phyloP scores from a whole-genome alignment of 139 green algal genomes.

The Chlamydomonas schloesseri region DNA sequence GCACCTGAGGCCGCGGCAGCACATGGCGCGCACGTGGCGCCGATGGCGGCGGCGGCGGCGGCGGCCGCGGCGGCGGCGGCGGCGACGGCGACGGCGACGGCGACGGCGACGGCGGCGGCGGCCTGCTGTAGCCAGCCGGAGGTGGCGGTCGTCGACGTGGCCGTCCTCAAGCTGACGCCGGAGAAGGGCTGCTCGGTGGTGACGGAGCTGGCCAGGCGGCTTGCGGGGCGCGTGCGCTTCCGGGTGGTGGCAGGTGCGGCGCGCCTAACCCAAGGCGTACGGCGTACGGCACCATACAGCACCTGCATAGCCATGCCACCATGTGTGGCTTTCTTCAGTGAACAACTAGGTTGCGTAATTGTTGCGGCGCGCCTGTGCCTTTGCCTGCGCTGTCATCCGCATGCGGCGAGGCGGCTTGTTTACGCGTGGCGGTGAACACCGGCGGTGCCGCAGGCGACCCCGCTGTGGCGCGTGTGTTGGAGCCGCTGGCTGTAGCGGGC shows the following conservation, averaged over 20 bases:
- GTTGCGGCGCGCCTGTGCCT: not conserved
- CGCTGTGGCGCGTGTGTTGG: not conserved
- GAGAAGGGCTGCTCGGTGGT: conserved; percentile 61
- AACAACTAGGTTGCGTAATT: too few species aligned
- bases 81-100: not conserved
- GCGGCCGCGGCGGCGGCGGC: not conserved
- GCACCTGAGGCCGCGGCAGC: too few species aligned
- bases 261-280: too few species aligned
- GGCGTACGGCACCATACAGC: too few species aligned
- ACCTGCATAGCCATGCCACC: not conserved
- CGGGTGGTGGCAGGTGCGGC: conserved; percentile 46
- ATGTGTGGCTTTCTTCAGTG: not conserved
- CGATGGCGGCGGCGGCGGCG: too few species aligned
- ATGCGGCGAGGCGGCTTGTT: too few species aligned
- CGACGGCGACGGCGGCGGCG: not conserved
- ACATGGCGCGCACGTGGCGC: too few species aligned
- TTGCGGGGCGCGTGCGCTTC: conserved; percentile 43
- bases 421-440: too few species aligned
- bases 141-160: not conserved
- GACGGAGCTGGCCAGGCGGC: conserved; percentile 37
- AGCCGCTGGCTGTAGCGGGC: not conserved
- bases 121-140: too few species aligned
- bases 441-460: conserved; percentile 8
- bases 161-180: conserved; percentile 52
- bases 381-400: not conserved